Evolutionary conservation across 2,329 filamentous ascomycete species (phyloP).

Genomic region (Huntiella bhutanensis): DNA sequence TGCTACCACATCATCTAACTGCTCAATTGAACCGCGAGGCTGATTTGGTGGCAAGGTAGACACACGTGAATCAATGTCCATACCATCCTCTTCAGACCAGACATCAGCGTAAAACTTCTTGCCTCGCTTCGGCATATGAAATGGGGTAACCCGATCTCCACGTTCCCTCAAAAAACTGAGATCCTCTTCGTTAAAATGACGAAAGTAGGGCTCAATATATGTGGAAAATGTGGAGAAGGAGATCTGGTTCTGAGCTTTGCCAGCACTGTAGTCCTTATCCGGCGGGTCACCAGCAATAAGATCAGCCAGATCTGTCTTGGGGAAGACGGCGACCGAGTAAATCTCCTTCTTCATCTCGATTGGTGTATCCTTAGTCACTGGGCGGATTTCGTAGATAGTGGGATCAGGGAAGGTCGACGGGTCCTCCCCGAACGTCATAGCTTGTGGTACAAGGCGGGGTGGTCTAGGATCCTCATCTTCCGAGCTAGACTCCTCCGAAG

Average conservation of each 20-base stretch:
- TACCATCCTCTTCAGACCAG: slow-evolving; percentile 87
- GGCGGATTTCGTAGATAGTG: slow-evolving; percentile 81
- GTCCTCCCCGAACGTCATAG: slow-evolving; percentile 81
- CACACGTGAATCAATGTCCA: slow-evolving; percentile 50
- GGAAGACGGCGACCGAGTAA: slow-evolving; percentile 72
- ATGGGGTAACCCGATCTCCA: slow-evolving; percentile 66
- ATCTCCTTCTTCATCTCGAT: slow-evolving; percentile 55
- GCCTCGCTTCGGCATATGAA: slow-evolving; percentile 69
- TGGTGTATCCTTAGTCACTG: slow-evolving; percentile 32
- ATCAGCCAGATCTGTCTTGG: slow-evolving; percentile 59
- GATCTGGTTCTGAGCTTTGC: slow-evolving; percentile 86
- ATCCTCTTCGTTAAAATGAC: slow-evolving; percentile 80
- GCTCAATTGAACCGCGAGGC: slow-evolving; percentile 66
- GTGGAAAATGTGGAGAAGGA: slow-evolving; percentile 84
- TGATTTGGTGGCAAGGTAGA: slow-evolving; percentile 63
- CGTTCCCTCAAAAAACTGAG: slow-evolving; percentile 80
- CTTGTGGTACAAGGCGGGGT: slow-evolving; percentile 49
- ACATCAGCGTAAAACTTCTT: slow-evolving; percentile 73
- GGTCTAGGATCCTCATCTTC: slow-evolving; percentile 42
- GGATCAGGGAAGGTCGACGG: slow-evolving; percentile 82
- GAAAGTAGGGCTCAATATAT: slow-evolving; percentile 81
- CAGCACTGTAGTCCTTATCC: slow-evolving; percentile 86
- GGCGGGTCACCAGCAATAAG: slow-evolving; percentile 77
- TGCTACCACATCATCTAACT: slow-evolving; percentile 67
- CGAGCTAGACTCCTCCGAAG: slow-evolving; percentile 29